A percentile compares a stretch with the other conserved stretches of the same genome.
Evolutionary conservation across 192 early-diverging fungal species (phyloP).

Genomic region (Funneliformis geosporum): DNA sequence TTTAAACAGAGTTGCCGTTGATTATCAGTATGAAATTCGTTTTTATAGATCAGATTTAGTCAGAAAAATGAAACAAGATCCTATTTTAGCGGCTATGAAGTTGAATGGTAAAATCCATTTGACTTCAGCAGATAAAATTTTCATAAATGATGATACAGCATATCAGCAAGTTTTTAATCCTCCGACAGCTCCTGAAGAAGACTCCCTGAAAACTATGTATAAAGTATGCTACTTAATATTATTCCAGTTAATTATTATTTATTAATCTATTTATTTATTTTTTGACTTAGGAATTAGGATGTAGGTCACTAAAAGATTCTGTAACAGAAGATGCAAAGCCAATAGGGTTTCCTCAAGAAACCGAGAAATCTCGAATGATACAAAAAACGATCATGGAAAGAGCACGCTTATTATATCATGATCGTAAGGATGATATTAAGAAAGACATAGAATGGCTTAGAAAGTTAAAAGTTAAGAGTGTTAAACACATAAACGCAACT

Average conservation of each 20-base stretch:
- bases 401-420: constrained; percentile 75
- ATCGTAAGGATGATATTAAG: constrained; percentile 49
- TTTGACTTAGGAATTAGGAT: constrained; percentile 52
- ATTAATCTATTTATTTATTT: background rate
- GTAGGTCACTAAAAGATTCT: constrained; percentile 61
- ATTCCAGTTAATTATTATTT: background rate
- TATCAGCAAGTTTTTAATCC: too few species aligned
- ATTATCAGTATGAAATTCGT: constrained; percentile 50
- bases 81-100: constrained; percentile 68
- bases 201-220: background rate
- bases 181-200: background rate
- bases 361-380: constrained; percentile 50
- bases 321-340: constrained; percentile 58
- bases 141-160: too few species aligned
- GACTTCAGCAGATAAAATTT: too few species aligned
- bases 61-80: constrained; percentile 58
- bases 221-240: background rate
- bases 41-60: constrained; percentile 46
- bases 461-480: constrained; percentile 67
- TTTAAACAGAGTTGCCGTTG: constrained; percentile 71
- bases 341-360: constrained; percentile 49
- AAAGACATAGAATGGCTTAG: constrained; percentile 58
- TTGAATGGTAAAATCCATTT: too few species aligned
- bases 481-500: constrained; percentile 60
- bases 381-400: constrained; percentile 71